A percentile compares a stretch with the other conserved stretches of the same genome.
phyloP scores from a whole-genome alignment of 108 stramenopile genomes.

The Chaetoceros muelleri region DNA sequence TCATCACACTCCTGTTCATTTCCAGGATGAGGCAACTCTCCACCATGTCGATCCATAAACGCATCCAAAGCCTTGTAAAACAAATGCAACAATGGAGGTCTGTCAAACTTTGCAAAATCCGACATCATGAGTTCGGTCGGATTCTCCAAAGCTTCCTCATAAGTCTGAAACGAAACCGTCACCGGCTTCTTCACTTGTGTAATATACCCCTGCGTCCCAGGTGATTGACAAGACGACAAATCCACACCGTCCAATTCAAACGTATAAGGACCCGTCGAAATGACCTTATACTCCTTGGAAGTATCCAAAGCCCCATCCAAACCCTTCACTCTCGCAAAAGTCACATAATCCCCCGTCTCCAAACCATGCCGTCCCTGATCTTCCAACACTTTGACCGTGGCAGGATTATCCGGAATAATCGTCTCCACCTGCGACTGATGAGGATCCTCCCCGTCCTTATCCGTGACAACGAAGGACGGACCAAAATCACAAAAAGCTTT shows the following conservation, averaged over 20 bases:
- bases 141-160: slow-evolving; percentile 58
- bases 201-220: slow-evolving; percentile 83
- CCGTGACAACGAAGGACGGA: slow-evolving; percentile 67
- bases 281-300: slow-evolving; percentile 53
- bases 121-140: slow-evolving; percentile 88
- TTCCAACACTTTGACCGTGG: slow-evolving; percentile 90
- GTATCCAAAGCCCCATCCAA: slow-evolving; percentile 45
- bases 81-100: slow-evolving; percentile 79
- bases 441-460: slow-evolving; percentile 91
- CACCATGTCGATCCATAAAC: slow-evolving; percentile 33
- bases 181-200: slow-evolving; percentile 89
- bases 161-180: slow-evolving; percentile 74
- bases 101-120: slow-evolving; percentile 98
- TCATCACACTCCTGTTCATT: slow-evolving; percentile 52
- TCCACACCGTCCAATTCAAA: slow-evolving; percentile 78
- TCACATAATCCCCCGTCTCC: slow-evolving; percentile 88
- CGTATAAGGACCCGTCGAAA: slow-evolving; percentile 85
- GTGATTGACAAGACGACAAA: slow-evolving; percentile 21
- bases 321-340: slow-evolving; percentile 83
- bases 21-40: slow-evolving; percentile 73
- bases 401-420: slow-evolving; percentile 60
- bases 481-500: slow-evolving; percentile 97
- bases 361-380: slow-evolving; percentile 95
- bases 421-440: slow-evolving; percentile 81
- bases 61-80: slow-evolving; percentile 76